A percentile compares a stretch with the other conserved stretches of the same genome.
Evolutionary conservation across 306 rosid species (phyloP).

Genomic region (Alnus rubra): DNA sequence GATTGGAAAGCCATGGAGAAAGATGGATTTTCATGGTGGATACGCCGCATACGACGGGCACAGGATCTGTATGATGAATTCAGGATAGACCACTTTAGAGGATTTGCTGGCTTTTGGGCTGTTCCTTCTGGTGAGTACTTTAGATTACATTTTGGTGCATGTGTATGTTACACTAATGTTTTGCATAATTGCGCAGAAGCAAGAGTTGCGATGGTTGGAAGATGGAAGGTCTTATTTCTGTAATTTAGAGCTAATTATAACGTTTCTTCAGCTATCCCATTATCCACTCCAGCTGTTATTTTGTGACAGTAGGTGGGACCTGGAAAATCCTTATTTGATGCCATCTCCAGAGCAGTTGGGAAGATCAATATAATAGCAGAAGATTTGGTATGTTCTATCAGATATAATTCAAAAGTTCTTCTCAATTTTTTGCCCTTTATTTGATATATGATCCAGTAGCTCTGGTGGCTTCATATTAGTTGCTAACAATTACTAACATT

Average conservation of each 20-base stretch:
- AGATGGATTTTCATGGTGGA: constrained; percentile 96
- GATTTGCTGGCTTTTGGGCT: constrained; percentile 93
- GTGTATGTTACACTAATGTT: constrained; percentile 30
- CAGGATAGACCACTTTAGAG: constrained; percentile 96
- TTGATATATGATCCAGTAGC: background rate
- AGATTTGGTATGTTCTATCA: constrained; percentile 71
- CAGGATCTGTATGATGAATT: constrained; percentile 80
- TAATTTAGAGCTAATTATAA: constrained; percentile 26
- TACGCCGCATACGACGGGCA: constrained; percentile 77
- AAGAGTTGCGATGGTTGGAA: constrained; percentile 80
- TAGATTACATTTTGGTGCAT: constrained; percentile 26
- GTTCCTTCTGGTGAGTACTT: constrained; percentile 76
- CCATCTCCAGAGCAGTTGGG: constrained; percentile 74
- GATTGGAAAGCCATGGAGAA: constrained; percentile 96
- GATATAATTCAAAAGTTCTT: constrained; percentile 7
- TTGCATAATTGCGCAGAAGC: constrained; percentile 63
- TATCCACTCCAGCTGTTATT: constrained; percentile 27
- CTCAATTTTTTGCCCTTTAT: background rate
- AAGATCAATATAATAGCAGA: constrained; percentile 79
- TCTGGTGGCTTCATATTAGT: background rate
- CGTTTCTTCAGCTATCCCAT: constrained; percentile 25
- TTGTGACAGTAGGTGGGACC: constrained; percentile 81
- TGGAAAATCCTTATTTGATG: constrained; percentile 76
- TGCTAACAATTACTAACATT: background rate
- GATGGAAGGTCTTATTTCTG: constrained; percentile 76